Conservation (phyloP, 208 protist species). For the Crithidia acanthocephali region DNA sequence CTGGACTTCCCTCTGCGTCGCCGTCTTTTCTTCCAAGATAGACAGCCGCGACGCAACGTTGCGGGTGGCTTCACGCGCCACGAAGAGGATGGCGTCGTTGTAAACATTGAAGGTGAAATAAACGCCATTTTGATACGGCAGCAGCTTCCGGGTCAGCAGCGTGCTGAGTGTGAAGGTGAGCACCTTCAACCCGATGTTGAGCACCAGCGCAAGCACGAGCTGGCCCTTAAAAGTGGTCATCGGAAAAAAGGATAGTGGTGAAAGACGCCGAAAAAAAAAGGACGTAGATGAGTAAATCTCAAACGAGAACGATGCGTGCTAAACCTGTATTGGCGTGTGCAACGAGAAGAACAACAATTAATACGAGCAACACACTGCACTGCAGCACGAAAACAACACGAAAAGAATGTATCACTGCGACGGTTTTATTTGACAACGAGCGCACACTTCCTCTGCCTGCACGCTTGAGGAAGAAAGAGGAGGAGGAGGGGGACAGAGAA, state of each 20-base stretch:
- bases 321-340: too few species aligned
- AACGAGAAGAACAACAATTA: too few species aligned
- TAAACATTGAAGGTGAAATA: constrained; percentile 81
- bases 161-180: constrained; percentile 80
- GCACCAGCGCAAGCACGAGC: constrained; percentile 60
- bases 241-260: not conserved
- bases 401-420: too few species aligned
- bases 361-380: too few species aligned
- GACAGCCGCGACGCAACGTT: constrained; percentile 59
- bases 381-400: too few species aligned
- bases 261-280: not conserved
- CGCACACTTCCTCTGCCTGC: too few species aligned
- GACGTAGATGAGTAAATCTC: not conserved
- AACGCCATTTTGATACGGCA: constrained; percentile 74
- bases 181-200: constrained; percentile 70
- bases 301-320: too few species aligned
- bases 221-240: constrained; percentile 60
- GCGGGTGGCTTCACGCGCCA: constrained; percentile 75
- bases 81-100: constrained; percentile 80
- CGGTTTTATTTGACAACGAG: too few species aligned
- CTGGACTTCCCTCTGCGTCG: not conserved
- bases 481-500: too few species aligned
- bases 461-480: too few species aligned
- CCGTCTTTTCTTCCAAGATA: constrained; percentile 12
- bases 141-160: constrained; percentile 67